Percentiles rank a stretch among this genome's conserved stretches.
These are phyloP conservation scores for Rhodamnia argentea DNA, from an alignment of 345 rosid genomes.

Conservation along the genomic window DNA sequence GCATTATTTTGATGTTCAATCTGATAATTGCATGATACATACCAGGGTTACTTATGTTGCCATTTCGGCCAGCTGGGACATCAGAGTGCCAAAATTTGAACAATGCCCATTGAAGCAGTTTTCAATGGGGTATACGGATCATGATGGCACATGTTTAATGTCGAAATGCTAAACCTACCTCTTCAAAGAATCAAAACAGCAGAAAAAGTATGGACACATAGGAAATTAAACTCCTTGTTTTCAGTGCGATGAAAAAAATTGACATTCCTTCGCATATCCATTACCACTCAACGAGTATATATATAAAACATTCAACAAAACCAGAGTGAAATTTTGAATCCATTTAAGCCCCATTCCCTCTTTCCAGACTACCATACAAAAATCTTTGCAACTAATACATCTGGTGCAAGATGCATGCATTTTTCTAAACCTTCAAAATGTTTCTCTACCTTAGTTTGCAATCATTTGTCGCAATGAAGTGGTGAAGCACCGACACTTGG, in stretches of 20 bases:
- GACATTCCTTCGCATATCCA: background rate
- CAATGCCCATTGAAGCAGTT: background rate
- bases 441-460: background rate
- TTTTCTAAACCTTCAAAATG: background rate
- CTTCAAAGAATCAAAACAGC: background rate
- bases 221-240: background rate
- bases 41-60: background rate
- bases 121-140: background rate
- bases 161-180: background rate
- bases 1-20: background rate
- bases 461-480: background rate
- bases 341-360: background rate
- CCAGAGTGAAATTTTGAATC: background rate
- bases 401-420: background rate
- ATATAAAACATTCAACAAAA: background rate
- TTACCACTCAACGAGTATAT: background rate
- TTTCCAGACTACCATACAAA: background rate
- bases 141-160: background rate
- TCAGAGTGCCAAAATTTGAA: background rate
- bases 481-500: background rate
- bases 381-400: background rate
- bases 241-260: background rate
- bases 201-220: background rate
- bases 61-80: background rate
- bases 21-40: background rate